Conservation (phyloP, 306 rosid species). For the Arachis hypogaea region DNA sequence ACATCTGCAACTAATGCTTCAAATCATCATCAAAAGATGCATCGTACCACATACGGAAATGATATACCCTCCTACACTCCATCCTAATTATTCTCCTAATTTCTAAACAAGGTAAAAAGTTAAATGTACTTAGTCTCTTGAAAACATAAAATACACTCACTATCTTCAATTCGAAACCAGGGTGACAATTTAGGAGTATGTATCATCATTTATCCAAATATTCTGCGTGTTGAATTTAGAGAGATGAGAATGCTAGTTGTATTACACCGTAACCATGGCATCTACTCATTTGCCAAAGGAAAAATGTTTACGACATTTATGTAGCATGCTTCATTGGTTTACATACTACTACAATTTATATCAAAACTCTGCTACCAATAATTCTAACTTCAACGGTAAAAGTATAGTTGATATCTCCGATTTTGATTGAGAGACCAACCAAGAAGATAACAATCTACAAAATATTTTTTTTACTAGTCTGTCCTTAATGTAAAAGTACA, state of each 20-base stretch:
- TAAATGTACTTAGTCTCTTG: too few relatives aligned
- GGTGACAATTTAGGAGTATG: too few relatives aligned
- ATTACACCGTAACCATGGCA: not conserved
- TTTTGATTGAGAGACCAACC: constrained; percentile 11
- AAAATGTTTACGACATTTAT: constrained; percentile 15
- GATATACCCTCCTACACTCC: too few relatives aligned
- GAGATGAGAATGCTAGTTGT: not conserved
- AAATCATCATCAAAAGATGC: not conserved
- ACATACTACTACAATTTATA: constrained; percentile 12
- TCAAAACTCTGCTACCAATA: not conserved
- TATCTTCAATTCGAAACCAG: too few relatives aligned
- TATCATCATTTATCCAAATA: not conserved
- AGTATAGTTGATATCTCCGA: constrained; percentile 23
- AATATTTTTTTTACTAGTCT: not conserved
- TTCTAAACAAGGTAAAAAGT: too few relatives aligned
- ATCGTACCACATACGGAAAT: too few relatives aligned
- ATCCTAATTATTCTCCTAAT: too few relatives aligned
- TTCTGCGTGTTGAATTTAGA: not conserved
- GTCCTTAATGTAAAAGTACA: not conserved
- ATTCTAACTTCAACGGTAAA: not conserved
- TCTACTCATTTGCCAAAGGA: constrained; percentile 21
- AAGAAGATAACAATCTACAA: not conserved
- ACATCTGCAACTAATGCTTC: constrained; percentile 4
- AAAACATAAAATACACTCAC: too few relatives aligned
- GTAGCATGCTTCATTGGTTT: constrained; percentile 7